A percentile compares a stretch with the other conserved stretches of the same genome.
Evolutionary conservation across 345 rosid species (phyloP).

Genomic region (Salix caprea): DNA sequence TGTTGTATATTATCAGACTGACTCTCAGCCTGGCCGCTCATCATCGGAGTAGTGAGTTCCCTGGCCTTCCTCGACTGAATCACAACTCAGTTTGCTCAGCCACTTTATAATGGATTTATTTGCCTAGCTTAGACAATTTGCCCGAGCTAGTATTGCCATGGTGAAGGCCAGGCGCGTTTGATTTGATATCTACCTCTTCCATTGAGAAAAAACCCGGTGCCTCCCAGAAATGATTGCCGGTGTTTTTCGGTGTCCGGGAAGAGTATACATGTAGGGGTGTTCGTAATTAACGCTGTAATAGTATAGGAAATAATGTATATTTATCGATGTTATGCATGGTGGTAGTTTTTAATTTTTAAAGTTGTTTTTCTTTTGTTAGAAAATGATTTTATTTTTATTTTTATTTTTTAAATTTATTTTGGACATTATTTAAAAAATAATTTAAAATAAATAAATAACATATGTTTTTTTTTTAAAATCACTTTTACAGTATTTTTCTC

Average conservation of each 20-base stretch:
- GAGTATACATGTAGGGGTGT: background rate
- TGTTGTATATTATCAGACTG: conserved; percentile 63
- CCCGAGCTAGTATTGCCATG: background rate
- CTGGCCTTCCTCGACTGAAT: background rate
- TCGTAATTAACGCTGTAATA: background rate
- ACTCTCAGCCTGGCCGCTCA: conserved; percentile 29
- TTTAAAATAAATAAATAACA: no score
- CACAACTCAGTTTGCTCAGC: background rate
- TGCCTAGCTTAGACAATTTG: background rate
- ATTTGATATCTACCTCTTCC: background rate
- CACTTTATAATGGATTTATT: background rate
- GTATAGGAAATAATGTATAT: background rate
- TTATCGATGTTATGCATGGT: no score
- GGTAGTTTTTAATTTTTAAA: no score
- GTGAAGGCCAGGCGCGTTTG: background rate
- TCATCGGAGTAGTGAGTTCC: background rate
- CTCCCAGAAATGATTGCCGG: background rate
- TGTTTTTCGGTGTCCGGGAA: background rate
- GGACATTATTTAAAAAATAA: no score
- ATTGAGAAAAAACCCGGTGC: background rate
- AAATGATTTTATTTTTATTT: no score
- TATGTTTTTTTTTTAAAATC: no score
- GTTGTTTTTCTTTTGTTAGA: no score
- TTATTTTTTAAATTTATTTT: no score
- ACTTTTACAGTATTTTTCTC: no score